phyloP scores from a whole-genome alignment of 1,284 basidiomycete species.

The Puccinia polysora region DNA sequence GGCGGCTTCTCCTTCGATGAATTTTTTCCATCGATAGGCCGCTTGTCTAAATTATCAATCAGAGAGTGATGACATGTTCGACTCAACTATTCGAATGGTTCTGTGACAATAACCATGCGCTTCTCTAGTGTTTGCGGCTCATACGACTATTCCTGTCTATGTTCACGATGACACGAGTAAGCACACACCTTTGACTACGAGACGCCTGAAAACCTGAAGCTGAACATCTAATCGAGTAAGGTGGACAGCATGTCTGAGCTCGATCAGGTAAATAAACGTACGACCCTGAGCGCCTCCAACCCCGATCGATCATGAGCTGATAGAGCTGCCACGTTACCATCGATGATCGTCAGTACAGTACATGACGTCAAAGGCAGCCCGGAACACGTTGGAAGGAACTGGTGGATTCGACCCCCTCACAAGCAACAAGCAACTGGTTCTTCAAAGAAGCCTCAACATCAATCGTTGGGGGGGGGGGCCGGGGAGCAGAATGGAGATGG shows the following conservation, averaged over 20 bases:
- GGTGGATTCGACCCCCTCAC: too few species aligned
- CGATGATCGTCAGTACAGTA: too few species aligned
- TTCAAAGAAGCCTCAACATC: neutral
- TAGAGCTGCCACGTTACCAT: slow-evolving; percentile 52
- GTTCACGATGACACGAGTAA: too few species aligned
- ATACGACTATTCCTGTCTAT: neutral
- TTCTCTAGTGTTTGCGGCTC: neutral
- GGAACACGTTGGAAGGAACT: too few species aligned
- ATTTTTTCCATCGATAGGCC: slow-evolving; percentile 12
- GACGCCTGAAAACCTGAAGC: slow-evolving; percentile 19
- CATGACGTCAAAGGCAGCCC: too few species aligned
- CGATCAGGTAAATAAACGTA: slow-evolving; percentile 71
- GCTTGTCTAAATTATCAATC: slow-evolving; percentile 33
- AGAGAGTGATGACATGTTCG: too few species aligned
- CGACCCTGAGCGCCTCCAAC: slow-evolving; percentile 79
- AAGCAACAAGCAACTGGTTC: neutral
- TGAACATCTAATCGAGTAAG: slow-evolving; percentile 77
- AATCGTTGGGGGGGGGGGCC: neutral
- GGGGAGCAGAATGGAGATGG: neutral
- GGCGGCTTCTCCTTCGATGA: neutral
- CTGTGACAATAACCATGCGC: slow-evolving; percentile 55
- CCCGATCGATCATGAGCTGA: slow-evolving; percentile 68
- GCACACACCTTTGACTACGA: slow-evolving; percentile 38
- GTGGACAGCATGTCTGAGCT: slow-evolving; percentile 76
- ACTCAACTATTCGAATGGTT: slow-evolving; percentile 61